A percentile compares a stretch with the other conserved stretches of the same genome.
Evolutionary conservation across 495 filamentous ascomycete genomes (phyloP).

Genomic region (Penicillium malachiteum): DNA sequence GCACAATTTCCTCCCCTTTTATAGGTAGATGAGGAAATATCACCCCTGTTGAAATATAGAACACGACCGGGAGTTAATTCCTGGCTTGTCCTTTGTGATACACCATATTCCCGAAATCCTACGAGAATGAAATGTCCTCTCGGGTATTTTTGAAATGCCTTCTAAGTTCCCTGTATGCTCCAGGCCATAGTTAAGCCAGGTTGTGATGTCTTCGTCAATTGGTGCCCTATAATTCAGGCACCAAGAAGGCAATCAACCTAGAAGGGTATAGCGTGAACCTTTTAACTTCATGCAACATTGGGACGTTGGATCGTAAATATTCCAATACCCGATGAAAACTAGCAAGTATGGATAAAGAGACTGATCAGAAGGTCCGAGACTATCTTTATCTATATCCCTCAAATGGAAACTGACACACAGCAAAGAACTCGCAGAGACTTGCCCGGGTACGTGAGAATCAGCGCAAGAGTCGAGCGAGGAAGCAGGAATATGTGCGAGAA

Average conservation of each 20-base stretch:
- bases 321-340: not conserved
- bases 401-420: constrained; percentile 12
- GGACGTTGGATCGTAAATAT: too few species aligned
- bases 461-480: constrained; percentile 70
- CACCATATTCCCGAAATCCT: too few species aligned
- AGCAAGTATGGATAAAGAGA: not conserved
- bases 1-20: constrained; percentile 2
- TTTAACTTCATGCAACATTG: not conserved
- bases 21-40: not conserved
- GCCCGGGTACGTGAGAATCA: constrained; percentile 73
- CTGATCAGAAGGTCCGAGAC: not conserved
- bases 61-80: too few species aligned
- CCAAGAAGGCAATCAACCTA: not conserved
- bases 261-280: not conserved
- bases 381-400: not conserved
- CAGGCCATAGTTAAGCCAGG: too few species aligned
- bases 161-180: too few species aligned
- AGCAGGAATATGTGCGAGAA: constrained; percentile 71
- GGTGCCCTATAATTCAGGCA: not conserved
- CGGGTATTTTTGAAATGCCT: too few species aligned
- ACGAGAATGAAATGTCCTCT: too few species aligned
- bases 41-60: not conserved
- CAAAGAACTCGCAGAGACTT: constrained; percentile 34
- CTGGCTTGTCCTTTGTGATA: too few species aligned
- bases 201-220: too few species aligned